A percentile compares a stretch with the other conserved stretches of the same genome.
Conservation (phyloP, 768 basidiomycete genomes). For the Piloderma croceum region DNA sequence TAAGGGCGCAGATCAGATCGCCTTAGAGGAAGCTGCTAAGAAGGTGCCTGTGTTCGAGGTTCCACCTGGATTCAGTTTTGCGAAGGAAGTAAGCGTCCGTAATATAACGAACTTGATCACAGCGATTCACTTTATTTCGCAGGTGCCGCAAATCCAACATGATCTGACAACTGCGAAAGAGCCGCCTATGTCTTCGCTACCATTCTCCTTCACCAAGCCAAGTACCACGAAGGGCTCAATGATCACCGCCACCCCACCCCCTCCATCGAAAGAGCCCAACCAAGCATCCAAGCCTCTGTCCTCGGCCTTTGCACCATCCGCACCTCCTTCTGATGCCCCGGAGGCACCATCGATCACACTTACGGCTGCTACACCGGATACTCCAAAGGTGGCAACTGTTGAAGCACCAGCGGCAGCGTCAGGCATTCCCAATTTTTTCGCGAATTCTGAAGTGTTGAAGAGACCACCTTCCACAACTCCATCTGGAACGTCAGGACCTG, state of each 20-base stretch:
- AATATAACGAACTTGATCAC: slow-evolving; percentile 6
- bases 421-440: too few species aligned
- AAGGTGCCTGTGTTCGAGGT: slow-evolving; percentile 53
- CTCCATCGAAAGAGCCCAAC: too few species aligned
- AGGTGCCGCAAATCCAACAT: slow-evolving; percentile 33
- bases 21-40: slow-evolving; percentile 51
- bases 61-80: slow-evolving; percentile 62
- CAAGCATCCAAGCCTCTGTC: too few species aligned
- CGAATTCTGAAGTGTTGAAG: too few species aligned
- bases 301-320: slow-evolving; percentile 10
- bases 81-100: slow-evolving; percentile 53
- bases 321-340: slow-evolving; percentile 13
- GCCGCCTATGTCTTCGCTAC: slow-evolving; percentile 58
- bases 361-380: slow-evolving; percentile 5
- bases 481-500: too few species aligned
- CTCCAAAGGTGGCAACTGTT: too few species aligned
- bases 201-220: slow-evolving; percentile 55
- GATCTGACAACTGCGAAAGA: slow-evolving; percentile 49
- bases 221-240: too few species aligned
- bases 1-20: too few species aligned
- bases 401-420: too few species aligned
- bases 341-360: slow-evolving; percentile 12
- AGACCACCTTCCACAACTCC: too few species aligned
- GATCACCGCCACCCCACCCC: too few species aligned
- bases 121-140: too few species aligned